phyloP scores from a whole-genome alignment of 495 filamentous ascomycete genomes.

The Pyrenula massariospora region DNA sequence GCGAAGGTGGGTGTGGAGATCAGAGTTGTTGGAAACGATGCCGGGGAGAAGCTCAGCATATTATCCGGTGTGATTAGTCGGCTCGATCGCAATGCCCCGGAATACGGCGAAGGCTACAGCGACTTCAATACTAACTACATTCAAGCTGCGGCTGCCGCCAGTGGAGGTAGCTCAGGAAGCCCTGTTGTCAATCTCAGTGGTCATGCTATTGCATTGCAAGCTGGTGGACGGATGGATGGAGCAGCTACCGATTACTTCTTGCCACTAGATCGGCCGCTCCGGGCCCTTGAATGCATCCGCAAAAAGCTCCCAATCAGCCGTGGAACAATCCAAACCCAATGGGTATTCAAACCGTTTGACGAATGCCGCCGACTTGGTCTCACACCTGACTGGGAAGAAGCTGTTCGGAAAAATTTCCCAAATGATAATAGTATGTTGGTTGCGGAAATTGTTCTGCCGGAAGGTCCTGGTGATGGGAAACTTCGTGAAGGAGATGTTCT shows the following conservation, averaged over 20 bases:
- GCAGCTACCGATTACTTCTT: conserved; percentile 98
- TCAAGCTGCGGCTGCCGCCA: conserved; percentile 91
- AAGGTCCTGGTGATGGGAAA: conserved; percentile 74
- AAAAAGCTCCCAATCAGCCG: conserved; percentile 61
- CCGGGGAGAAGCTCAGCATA: conserved; percentile 96
- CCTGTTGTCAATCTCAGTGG: conserved; percentile 95
- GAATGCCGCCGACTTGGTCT: conserved; percentile 89
- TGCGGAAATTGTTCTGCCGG: conserved; percentile 85
- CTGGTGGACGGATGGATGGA: conserved; percentile 84
- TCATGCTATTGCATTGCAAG: conserved; percentile 85
- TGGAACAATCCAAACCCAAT: conserved; percentile 97
- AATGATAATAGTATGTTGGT: conserved; percentile 95
- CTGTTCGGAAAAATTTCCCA: conserved; percentile 69
- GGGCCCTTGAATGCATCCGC: conserved; percentile 78
- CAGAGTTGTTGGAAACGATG: conserved; percentile 95
- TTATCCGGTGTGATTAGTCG: conserved; percentile 94
- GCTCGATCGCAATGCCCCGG: conserved; percentile 89
- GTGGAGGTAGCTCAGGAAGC: conserved; percentile 91
- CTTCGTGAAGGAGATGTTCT: conserved; percentile 95
- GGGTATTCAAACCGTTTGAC: conserved; percentile 93
- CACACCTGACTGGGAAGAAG: conserved; percentile 72
- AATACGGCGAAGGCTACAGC: conserved; percentile 96
- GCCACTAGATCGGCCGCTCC: conserved; percentile 75
- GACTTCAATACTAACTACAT: conserved; percentile 99
- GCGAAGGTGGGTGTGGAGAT: conserved; percentile 88